These are phyloP conservation scores for Vitis cinerea DNA, from an alignment of 164 flowering plant genomes.

Conservation along the genomic window DNA sequence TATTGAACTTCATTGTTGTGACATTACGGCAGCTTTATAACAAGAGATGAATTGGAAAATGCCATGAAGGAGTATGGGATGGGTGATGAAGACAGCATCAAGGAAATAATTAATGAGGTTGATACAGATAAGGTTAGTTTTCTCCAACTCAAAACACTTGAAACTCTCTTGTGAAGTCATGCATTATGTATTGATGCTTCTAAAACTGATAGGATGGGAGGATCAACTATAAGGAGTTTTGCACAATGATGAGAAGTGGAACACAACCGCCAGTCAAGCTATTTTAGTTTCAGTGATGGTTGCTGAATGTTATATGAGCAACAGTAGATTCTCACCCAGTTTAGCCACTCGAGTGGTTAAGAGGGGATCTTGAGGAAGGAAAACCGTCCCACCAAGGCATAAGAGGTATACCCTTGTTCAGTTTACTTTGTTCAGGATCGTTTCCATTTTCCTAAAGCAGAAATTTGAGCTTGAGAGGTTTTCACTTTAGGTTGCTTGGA, in stretches of 20 bases:
- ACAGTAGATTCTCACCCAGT: too few species aligned
- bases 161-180: not conserved
- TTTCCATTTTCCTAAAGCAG: not conserved
- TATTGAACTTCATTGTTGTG: not conserved
- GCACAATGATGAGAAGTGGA: slow-evolving; percentile 68
- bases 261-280: slow-evolving; percentile 31
- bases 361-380: not conserved
- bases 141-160: not conserved
- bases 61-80: slow-evolving; percentile 62
- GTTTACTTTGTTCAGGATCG: not conserved
- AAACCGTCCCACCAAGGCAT: not conserved
- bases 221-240: slow-evolving; percentile 62
- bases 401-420: not conserved
- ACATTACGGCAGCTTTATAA: slow-evolving; percentile 41
- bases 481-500: not conserved
- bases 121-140: slow-evolving; percentile 64
- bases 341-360: not conserved
- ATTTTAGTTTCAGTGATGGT: slow-evolving; percentile 17
- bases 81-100: slow-evolving; percentile 60
- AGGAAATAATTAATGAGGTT: slow-evolving; percentile 60
- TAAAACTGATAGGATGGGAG: slow-evolving; percentile 45
- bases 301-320: not conserved
- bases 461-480: not conserved
- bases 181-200: not conserved
- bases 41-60: slow-evolving; percentile 55